Conservation (phyloP, 768 basidiomycete genomes). For the Auriculariales sp. region DNA sequence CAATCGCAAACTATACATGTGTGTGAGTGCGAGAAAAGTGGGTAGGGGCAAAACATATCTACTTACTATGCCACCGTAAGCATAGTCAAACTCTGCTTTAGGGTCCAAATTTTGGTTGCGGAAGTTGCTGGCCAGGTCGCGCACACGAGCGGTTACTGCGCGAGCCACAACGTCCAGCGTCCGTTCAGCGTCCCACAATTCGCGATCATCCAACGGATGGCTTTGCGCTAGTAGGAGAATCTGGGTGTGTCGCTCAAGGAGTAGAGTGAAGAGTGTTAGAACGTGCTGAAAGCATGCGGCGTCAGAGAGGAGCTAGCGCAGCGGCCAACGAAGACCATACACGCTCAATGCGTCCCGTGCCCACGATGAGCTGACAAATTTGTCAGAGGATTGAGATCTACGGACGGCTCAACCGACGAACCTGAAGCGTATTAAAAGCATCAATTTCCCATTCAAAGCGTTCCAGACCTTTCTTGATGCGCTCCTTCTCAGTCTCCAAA, state of each 20-base stretch:
- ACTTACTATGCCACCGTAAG: too few species aligned
- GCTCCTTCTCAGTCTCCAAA: slow-evolving; percentile 13
- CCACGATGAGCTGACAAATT: slow-evolving; percentile 17
- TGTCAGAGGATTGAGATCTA: too few species aligned
- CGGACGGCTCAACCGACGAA: too few species aligned
- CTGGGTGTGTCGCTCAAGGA: slow-evolving; percentile 19
- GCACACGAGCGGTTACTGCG: too few species aligned
- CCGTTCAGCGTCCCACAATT: too few species aligned
- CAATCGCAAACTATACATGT: background rate
- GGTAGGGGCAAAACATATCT: background rate
- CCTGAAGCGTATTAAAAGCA: slow-evolving; percentile 13
- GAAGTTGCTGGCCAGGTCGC: too few species aligned
- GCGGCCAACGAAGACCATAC: slow-evolving; percentile 8
- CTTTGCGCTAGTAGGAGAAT: too few species aligned
- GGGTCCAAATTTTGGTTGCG: too few species aligned
- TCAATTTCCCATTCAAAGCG: slow-evolving; percentile 18
- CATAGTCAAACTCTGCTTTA: too few species aligned
- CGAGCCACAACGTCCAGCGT: too few species aligned
- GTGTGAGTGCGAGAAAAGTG: too few species aligned
- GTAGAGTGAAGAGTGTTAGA: slow-evolving; percentile 21
- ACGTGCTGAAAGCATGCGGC: slow-evolving; percentile 16
- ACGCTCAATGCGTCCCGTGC: slow-evolving; percentile 20
- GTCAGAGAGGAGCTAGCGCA: background rate
- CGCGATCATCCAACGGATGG: too few species aligned
- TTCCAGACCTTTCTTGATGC: slow-evolving; percentile 15